phyloP scores from a whole-genome alignment of 768 basidiomycete genomes.

The Lepiota brunneoincarnata region DNA sequence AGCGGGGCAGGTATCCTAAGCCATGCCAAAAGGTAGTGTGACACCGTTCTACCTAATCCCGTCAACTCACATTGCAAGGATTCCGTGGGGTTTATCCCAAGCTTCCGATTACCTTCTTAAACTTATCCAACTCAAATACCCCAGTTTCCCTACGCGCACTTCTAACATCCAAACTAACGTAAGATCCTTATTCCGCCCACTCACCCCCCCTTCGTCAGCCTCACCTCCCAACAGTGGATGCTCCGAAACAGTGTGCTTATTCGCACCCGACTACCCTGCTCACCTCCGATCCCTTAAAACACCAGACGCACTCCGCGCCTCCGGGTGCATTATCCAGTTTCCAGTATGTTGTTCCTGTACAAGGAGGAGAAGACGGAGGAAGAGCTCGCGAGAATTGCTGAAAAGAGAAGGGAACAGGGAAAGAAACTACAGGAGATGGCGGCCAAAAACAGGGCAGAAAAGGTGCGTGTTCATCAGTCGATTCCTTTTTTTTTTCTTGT shows the following conservation, averaged over 20 bases:
- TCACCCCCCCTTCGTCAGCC: neutral
- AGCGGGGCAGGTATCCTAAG: constrained; percentile 80
- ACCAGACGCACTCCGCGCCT: constrained; percentile 58
- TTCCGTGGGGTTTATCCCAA: constrained; percentile 92
- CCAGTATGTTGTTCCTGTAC: constrained; percentile 65
- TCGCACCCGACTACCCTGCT: constrained; percentile 71
- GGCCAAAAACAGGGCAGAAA: constrained; percentile 80
- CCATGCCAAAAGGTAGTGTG: constrained; percentile 74
- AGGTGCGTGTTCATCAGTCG: constrained; percentile 42
- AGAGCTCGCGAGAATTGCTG: constrained; percentile 73
- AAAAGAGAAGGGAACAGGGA: constrained; percentile 84
- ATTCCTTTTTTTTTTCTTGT: neutral
- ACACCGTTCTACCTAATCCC: neutral
- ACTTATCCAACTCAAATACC: constrained; percentile 93
- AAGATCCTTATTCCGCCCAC: constrained; percentile 19
- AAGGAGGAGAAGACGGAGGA: constrained; percentile 91
- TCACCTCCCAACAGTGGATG: constrained; percentile 68
- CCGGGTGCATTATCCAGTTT: constrained; percentile 82
- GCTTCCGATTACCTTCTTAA: constrained; percentile 91
- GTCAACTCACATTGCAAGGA: constrained; percentile 40
- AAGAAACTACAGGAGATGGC: constrained; percentile 89
- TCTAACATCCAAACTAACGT: constrained; percentile 77
- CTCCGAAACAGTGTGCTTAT: constrained; percentile 82
- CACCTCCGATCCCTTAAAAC: constrained; percentile 67
- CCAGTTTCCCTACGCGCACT: constrained; percentile 85